phyloP scores from a whole-genome alignment of 495 filamentous ascomycete genomes.

The Penicillium daleae region DNA sequence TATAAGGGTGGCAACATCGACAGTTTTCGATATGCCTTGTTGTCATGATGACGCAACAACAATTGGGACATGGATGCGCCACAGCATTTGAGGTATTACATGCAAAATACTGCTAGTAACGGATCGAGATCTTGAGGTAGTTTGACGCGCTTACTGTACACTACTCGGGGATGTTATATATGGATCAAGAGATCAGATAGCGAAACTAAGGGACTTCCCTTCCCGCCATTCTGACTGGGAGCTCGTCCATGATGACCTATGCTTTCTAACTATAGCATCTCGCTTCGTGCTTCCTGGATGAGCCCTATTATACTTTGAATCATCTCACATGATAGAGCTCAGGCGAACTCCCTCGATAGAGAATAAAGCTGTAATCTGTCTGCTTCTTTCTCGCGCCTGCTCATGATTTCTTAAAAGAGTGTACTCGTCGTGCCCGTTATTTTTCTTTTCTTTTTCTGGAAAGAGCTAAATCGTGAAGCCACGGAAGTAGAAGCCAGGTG shows the following conservation, averaged over 20 bases:
- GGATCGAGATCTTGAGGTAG: not conserved
- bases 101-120: not conserved
- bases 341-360: not conserved
- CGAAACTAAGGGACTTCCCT: not conserved
- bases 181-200: slow-evolving; percentile 1
- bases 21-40: no score
- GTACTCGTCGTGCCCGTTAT: not conserved
- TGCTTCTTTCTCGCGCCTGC: not conserved
- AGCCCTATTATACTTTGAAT: not conserved
- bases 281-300: not conserved
- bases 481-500: not conserved
- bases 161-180: not conserved
- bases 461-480: not conserved
- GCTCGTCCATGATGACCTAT: not conserved
- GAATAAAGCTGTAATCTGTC: not conserved
- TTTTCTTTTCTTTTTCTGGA: not conserved
- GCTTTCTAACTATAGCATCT: not conserved
- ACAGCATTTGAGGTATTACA: no score
- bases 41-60: no score
- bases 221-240: not conserved
- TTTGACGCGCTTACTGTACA: not conserved
- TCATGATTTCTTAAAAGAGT: not conserved
- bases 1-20: no score
- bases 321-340: no score
- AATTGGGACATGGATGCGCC: no score